A percentile compares a stretch with the other conserved stretches of the same genome.
phyloP scores from a whole-genome alignment of 1,139 yeast species.

The Pichia sp. region DNA sequence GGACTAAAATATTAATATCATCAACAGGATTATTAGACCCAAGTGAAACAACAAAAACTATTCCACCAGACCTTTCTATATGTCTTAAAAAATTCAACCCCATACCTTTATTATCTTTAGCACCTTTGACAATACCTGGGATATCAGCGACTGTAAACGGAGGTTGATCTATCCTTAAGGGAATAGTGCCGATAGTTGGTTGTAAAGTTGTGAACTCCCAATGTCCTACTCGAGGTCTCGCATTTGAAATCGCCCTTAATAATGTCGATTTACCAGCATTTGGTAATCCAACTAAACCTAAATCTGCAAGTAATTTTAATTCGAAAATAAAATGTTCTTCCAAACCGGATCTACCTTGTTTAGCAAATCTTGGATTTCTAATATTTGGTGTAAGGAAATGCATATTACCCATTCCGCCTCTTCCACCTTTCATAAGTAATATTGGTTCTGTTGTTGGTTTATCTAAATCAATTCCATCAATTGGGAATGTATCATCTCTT shows the following conservation, averaged over 20 bases:
- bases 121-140: constrained; percentile 91
- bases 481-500: constrained; percentile 62
- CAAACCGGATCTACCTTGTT: constrained; percentile 66
- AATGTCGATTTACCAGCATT: constrained; percentile 95
- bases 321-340: constrained; percentile 70
- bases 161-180: constrained; percentile 55
- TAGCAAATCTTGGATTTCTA: constrained; percentile 85
- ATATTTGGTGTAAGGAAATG: constrained; percentile 80
- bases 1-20: constrained; percentile 55
- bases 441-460: constrained; percentile 61
- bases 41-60: constrained; percentile 79
- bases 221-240: constrained; percentile 88
- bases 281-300: constrained; percentile 91
- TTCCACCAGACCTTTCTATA: constrained; percentile 83
- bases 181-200: constrained; percentile 88
- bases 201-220: constrained; percentile 95
- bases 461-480: constrained; percentile 70
- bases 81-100: constrained; percentile 90
- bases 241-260: constrained; percentile 80
- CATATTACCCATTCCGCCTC: constrained; percentile 95
- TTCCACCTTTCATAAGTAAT: constrained; percentile 75
- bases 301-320: constrained; percentile 79
- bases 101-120: constrained; percentile 80
- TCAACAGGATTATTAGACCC: constrained; percentile 57
- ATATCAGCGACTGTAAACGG: constrained; percentile 95